phyloP scores from a whole-genome alignment of 768 basidiomycete species.

The Nidula microcarpa region DNA sequence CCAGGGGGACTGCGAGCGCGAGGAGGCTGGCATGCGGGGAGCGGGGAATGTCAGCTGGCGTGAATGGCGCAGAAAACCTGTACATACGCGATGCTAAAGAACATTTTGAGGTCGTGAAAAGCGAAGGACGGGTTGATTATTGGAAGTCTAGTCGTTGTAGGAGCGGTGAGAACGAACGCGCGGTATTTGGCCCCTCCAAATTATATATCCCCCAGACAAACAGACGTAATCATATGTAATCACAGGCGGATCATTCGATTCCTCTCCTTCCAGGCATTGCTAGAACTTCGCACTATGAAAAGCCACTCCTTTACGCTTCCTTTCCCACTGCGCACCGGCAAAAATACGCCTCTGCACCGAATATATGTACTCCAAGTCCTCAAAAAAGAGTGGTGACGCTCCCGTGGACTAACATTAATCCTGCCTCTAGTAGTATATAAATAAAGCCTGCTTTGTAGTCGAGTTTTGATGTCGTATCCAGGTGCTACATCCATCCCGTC shows the following conservation, averaged over 20 bases:
- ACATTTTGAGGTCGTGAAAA: slow-evolving; percentile 38
- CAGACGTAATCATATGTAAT: slow-evolving; percentile 18
- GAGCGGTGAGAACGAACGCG: slow-evolving; percentile 4
- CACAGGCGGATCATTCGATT: slow-evolving; percentile 8
- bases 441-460: too few relatives aligned
- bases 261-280: background rate
- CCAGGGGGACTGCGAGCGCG: slow-evolving; percentile 41
- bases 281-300: background rate
- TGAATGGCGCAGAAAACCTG: background rate
- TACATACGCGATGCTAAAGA: slow-evolving; percentile 44
- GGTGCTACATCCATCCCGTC: background rate
- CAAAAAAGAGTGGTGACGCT: too few relatives aligned
- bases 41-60: background rate
- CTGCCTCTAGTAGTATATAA: too few relatives aligned
- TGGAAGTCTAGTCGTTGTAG: slow-evolving; percentile 12
- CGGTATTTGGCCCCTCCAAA: background rate
- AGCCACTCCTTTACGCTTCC: too few relatives aligned
- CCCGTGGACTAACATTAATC: too few relatives aligned
- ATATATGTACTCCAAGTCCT: too few relatives aligned
- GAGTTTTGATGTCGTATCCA: too few relatives aligned
- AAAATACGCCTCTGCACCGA: too few relatives aligned
- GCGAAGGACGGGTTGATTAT: slow-evolving; percentile 15
- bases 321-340: too few relatives aligned
- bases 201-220: slow-evolving; percentile 23
- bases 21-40: slow-evolving; percentile 25